Evolutionary conservation across 495 filamentous ascomycete genomes (phyloP), one percentile per base, ranked within the genome.

Genomic region (Peziza echinospora): DNA sequence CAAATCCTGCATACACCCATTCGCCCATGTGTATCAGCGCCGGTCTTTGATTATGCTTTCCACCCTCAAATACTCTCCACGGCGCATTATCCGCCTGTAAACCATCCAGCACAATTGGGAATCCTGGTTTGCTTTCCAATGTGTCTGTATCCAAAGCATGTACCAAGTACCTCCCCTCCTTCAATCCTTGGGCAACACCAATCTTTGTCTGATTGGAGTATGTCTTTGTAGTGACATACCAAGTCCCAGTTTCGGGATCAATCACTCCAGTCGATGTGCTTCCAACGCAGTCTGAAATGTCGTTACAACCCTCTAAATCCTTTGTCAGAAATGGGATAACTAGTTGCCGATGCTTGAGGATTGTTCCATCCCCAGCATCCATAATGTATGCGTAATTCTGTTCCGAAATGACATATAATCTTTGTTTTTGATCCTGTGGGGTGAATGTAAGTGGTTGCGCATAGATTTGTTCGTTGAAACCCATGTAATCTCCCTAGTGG

Each of bases 241-340:
- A 62, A 30, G 63, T 62, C 5, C 63, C 61, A 0, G 66, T 63
- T 11, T 47, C 59, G 0, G 66, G 66, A 52, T 72, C 69, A 39
- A 72, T 71, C 16, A 70, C 62, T n/a, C 63, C 63, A 2, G 65
- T 69, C 0, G 58, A 62, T 21, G 60, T 70, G 42, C 69, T 61
- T 3, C 69, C 69, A 40, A 72, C 58, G 17, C 55, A 56, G 46
- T 62, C 54, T 2, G 56, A 55, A 26, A 71, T 66, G 50, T 71
- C 69, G 22, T 62, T 61, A 47, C 69, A 72, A 25, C 65, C 64
- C 49, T 63, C 53, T 9, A 64, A 52, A 49, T 68, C 68, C 0
- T 53, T 55, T 10, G 52, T 56, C 22, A 67, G 50, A 51, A 70
- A 70, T 1, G 68, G 68, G 24, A 65, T 60, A 21, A 60, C 53